phyloP scores from a whole-genome alignment of 1,284 basidiomycete species.

The Melampsora abietis-canadensis region DNA sequence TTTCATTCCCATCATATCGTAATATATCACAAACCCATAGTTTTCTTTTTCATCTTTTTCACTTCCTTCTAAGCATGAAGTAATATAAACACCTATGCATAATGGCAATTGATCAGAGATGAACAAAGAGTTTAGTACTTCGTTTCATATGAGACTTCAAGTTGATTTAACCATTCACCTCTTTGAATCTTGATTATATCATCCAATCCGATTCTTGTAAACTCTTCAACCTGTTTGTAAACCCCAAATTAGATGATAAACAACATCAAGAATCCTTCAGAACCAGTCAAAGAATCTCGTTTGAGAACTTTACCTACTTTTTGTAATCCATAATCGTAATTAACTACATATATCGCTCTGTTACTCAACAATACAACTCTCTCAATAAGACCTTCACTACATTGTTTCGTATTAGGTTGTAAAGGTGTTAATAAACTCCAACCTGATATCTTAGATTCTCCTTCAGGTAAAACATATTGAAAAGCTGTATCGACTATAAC shows the following conservation, averaged over 20 bases:
- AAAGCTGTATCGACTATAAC: slow-evolving; percentile 70
- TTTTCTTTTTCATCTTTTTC: slow-evolving; percentile 81
- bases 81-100: slow-evolving; percentile 63
- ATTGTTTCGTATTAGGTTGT: slow-evolving; percentile 67
- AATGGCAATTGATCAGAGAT: slow-evolving; percentile 8
- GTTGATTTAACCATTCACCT: slow-evolving; percentile 58
- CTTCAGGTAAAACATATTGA: slow-evolving; percentile 72
- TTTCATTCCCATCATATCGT: slow-evolving; percentile 64
- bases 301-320: slow-evolving; percentile 60
- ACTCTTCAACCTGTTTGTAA: slow-evolving; percentile 57
- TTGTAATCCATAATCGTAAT: slow-evolving; percentile 84
- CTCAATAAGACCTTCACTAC: slow-evolving; percentile 74
- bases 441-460: slow-evolving; percentile 73
- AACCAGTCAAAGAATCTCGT: neutral
- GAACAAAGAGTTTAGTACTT: neutral
- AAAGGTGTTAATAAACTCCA: slow-evolving; percentile 89
- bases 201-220: slow-evolving; percentile 70
- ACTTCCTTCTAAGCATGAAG: slow-evolving; percentile 82
- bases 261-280: neutral
- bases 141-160: neutral
- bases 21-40: slow-evolving; percentile 74
- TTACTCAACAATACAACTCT: slow-evolving; percentile 71
- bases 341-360: slow-evolving; percentile 65
- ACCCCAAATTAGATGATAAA: slow-evolving; percentile 58
- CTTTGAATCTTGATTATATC: slow-evolving; percentile 78